A percentile compares a stretch with the other conserved stretches of the same genome.
Evolutionary conservation across 345 rosid genomes (phyloP).

Genomic region (Melastoma malabathricum): DNA sequence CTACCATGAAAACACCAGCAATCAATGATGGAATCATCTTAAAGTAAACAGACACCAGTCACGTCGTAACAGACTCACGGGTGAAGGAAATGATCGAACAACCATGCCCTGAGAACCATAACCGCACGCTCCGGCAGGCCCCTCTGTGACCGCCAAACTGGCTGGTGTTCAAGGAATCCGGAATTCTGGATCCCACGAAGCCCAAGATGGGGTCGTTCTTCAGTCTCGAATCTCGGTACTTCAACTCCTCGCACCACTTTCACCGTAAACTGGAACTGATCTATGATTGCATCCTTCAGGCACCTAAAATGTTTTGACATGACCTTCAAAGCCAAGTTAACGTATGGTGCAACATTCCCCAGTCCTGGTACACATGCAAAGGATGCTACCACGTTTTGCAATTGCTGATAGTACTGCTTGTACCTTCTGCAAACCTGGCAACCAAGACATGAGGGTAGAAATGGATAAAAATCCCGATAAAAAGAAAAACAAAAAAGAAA

Average conservation of each 20-base stretch:
- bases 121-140: constrained; percentile 91
- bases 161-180: constrained; percentile 47
- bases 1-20: constrained; percentile 15
- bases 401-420: constrained; percentile 72
- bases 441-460: neutral
- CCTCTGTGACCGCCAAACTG: constrained; percentile 85
- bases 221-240: constrained; percentile 28
- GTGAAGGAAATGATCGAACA: constrained; percentile 80
- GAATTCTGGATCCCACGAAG: constrained; percentile 27
- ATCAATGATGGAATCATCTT: too few relatives aligned
- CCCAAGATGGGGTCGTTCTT: constrained; percentile 26
- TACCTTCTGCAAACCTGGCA: constrained; percentile 65
- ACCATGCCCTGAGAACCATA: constrained; percentile 71
- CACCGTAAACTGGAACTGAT: constrained; percentile 57
- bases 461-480: too few relatives aligned
- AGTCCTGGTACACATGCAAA: constrained; percentile 76
- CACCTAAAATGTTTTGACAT: constrained; percentile 70
- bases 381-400: constrained; percentile 64
- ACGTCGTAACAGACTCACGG: constrained; percentile 41
- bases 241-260: constrained; percentile 31
- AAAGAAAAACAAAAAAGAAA: too few relatives aligned
- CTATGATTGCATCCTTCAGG: constrained; percentile 60
- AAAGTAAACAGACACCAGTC: too few relatives aligned
- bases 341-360: constrained; percentile 75
- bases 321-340: constrained; percentile 51